These are phyloP conservation scores for Pigoraptor vietnamica DNA, from an alignment of 78 protist genomes.

Conservation along the genomic window DNA sequence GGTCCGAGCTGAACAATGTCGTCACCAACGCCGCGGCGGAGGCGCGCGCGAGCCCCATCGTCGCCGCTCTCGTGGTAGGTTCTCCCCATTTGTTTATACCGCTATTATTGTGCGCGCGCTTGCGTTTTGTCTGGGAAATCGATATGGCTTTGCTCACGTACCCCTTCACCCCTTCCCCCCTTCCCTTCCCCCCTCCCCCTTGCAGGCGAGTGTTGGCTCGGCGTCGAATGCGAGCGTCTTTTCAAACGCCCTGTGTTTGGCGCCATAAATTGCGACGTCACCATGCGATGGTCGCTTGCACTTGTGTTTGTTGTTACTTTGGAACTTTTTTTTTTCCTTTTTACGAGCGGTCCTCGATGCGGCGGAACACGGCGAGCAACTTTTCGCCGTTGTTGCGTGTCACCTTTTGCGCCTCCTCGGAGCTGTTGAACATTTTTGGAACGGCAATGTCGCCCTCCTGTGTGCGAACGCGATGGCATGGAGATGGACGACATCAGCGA, in stretches of 20 bases:
- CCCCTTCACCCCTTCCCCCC: too few relatives aligned
- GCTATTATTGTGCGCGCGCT: too few relatives aligned
- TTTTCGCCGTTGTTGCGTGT: slow-evolving; percentile 61
- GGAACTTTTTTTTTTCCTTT: background rate
- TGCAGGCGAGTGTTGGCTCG: too few relatives aligned
- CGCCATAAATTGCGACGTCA: too few relatives aligned
- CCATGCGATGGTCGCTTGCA: too few relatives aligned
- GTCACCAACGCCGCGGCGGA: background rate
- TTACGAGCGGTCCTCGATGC: slow-evolving; percentile 18
- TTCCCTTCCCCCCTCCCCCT: too few relatives aligned
- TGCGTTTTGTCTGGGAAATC: too few relatives aligned
- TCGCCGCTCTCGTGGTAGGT: background rate
- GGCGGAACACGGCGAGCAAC: slow-evolving; percentile 58
- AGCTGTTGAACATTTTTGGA: slow-evolving; percentile 22
- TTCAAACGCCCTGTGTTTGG: background rate
- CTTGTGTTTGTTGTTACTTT: too few relatives aligned
- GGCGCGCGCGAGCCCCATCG: background rate
- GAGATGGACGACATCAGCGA: too few relatives aligned
- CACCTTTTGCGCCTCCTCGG: slow-evolving; percentile 75
- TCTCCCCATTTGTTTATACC: too few relatives aligned
- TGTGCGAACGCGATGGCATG: too few relatives aligned
- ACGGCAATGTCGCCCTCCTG: slow-evolving; percentile 44
- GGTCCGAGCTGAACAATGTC: background rate
- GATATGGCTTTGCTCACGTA: too few relatives aligned
- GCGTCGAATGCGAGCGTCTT: background rate